Evolutionary conservation across 805 yeast species (phyloP).

Genomic region (Kazachstania martiniae): DNA sequence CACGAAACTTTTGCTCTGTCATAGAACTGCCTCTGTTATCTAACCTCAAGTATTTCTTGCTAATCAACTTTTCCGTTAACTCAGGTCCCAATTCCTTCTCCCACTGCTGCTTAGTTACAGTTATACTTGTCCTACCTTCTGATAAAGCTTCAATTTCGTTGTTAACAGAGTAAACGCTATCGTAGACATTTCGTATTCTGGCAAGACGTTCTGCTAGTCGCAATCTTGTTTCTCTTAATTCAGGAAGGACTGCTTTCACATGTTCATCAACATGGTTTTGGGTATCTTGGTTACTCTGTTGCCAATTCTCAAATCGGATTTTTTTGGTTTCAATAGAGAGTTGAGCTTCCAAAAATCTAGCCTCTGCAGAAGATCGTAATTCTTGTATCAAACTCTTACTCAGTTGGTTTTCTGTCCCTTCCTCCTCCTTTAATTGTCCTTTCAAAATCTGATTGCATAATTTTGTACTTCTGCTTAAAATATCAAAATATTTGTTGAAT

Average conservation of each 20-base stretch:
- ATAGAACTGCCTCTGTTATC: constrained; percentile 2
- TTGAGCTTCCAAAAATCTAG: constrained; percentile 18
- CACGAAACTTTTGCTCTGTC: constrained; percentile 10
- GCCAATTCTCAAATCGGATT: constrained; percentile 15
- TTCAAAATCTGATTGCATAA: constrained; percentile 11
- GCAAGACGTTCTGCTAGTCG: constrained; percentile 11
- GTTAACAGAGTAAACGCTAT: constrained; percentile 15
- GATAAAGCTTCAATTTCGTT: constrained; percentile 16
- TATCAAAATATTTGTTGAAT: constrained; percentile 17
- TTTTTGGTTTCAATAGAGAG: constrained; percentile 20
- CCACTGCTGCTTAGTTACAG: constrained; percentile 21
- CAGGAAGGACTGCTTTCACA: constrained; percentile 7
- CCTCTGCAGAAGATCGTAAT: constrained; percentile 8
- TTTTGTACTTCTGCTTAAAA: constrained; percentile 11
- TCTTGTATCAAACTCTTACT: constrained; percentile 6
- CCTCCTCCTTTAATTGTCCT: constrained; percentile 12
- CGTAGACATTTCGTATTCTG: constrained; percentile 17
- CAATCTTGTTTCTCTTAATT: constrained; percentile 6
- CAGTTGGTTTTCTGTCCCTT: constrained; percentile 2
- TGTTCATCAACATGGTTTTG: constrained; percentile 8
- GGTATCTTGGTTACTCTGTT: constrained; percentile 12
- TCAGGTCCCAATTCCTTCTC: constrained; percentile 16
- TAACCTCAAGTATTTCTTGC: constrained; percentile 11
- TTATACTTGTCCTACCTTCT: constrained; percentile 14
- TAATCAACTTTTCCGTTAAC: constrained; percentile 14